Evolutionary conservation across 768 basidiomycete genomes (phyloP), one percentile per base, ranked within the genome.

Genomic region (Macrolepiota dolichaula): DNA sequence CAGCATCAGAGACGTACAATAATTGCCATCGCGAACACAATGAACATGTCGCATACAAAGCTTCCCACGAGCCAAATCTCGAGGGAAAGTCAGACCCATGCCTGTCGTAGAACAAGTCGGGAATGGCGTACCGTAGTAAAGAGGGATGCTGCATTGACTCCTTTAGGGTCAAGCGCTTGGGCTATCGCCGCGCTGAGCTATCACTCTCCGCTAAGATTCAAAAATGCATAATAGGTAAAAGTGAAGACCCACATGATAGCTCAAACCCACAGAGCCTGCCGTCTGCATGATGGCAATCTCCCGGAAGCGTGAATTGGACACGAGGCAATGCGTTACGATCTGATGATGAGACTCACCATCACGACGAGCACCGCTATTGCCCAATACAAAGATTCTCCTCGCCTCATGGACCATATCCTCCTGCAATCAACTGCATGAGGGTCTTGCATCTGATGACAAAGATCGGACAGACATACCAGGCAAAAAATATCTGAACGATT

Each of bases 61-160:
- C 35, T 54, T 37, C 52, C 52, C 52, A 38, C 52, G 12, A 54
- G 52, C 52, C 36, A 54, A 38, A 54, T 37, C 52, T 54, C 38
- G 12, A 19, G n/a, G 17, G 42, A 17, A 24, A 13, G 1, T 29
- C 29, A 36, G 32, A n/a, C 15, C 15, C 15, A 13, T 35, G 9
- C 6, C 32, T 17, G 17, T 0, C 35, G 10, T 38, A 15, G 11
- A 54, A 54, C 10, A 35, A 5, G n/a, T 19, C 35, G 2, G 13
- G 19, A n/a, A 37, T 38, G 52, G 12, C 52, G 19, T 10, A 54
- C 52, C 37, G 52, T 54, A 12, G 52, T 37, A 7, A 37, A 54
- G 9, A 54, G 11, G 6, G 52, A 54, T 19, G 29, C 52, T 24
- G 4, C 52, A 24, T 36, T n/a, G 9, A 38, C 29, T 37, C 37